Base-by-base conservation (phyloP, 768 basidiomycete genomes). In the Amanita phalloides region DNA sequence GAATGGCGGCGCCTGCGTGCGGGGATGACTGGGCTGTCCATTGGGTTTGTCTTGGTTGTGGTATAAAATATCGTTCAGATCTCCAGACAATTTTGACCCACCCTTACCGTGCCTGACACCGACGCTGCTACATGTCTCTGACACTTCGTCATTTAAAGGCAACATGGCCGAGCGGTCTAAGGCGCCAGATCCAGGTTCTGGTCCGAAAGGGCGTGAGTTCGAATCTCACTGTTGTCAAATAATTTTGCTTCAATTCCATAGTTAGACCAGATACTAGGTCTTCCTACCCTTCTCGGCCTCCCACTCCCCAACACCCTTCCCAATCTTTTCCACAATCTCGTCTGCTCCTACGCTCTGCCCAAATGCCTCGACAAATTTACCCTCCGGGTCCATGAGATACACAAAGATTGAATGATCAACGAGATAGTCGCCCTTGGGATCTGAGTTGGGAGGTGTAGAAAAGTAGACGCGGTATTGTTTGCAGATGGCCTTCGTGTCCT, bases 401-500 rank as follows among this genome's bases (percentile, higher is more conserved):
- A 99, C 89, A 68, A 92, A 97, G 65, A 96, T 95, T 38, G 89
- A 92, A 66, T 89, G 86, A 68, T 98, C 96, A 32, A 99, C 96
- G 41, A 99, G 81, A 65, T 98, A 99, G 71, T 99, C 96, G 46
- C 92, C 94, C 7, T 77, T 80, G 13, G 86, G 79, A 60, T 90
- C 84, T 2, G 92, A 87, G 60, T 88, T 71, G 8, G 90, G 90
- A 1, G 90, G 90, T 4, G 95, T 97, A 5, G 92, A 96, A 73
- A 99, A 99, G 68, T 99, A 99, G 38, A 99, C 96, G 37, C 96
- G 86, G 66, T 95, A 99, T 25, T 87, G 82, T 66, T 92, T 95
- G 76, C 95, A 98, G 21, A 84, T 79, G 25, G 82, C 75, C 66
- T 98, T 98, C 56, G 85, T 84, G 14, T 80, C 74, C 14, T 79